Percentiles rank a stretch among this genome's conserved stretches.
Conservation (phyloP, 352 stramenopile species). For the Phytophthora sansomeana region DNA sequence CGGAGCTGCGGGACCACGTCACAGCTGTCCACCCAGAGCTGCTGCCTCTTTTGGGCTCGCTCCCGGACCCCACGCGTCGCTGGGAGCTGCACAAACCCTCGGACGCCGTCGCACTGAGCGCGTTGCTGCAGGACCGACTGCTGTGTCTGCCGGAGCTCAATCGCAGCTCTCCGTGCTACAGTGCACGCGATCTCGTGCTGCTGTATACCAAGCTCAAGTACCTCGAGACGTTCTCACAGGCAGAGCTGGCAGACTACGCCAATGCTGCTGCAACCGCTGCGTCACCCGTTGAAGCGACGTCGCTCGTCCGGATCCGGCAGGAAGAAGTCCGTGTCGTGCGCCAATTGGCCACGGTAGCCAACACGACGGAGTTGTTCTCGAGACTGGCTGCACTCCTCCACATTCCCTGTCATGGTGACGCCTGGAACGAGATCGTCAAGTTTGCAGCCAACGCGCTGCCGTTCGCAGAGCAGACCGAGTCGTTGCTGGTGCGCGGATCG, state of each 20-base stretch:
- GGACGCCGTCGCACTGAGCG: slow-evolving; percentile 72
- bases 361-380: slow-evolving; percentile 69
- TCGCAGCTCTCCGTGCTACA: slow-evolving; percentile 85
- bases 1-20: slow-evolving; percentile 55
- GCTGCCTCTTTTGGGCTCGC: slow-evolving; percentile 52
- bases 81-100: slow-evolving; percentile 56
- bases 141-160: slow-evolving; percentile 81
- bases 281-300: slow-evolving; percentile 4
- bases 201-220: slow-evolving; percentile 90
- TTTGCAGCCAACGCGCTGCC: slow-evolving; percentile 79
- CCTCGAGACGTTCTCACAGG: slow-evolving; percentile 72
- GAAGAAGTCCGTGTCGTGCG: slow-evolving; percentile 75
- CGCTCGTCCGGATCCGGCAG: slow-evolving; percentile 25
- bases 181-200: slow-evolving; percentile 75
- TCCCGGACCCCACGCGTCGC: slow-evolving; percentile 4
- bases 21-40: slow-evolving; percentile 60
- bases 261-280: slow-evolving; percentile 13
- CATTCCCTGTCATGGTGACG: slow-evolving; percentile 75
- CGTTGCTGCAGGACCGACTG: slow-evolving; percentile 74
- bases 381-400: slow-evolving; percentile 70
- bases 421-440: slow-evolving; percentile 82
- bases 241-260: slow-evolving; percentile 69
- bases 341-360: slow-evolving; percentile 66
- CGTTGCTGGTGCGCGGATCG: slow-evolving; percentile 81
- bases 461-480: slow-evolving; percentile 88